Base-by-base conservation (phyloP, 1,284 basidiomycete genomes). In the Porodaedalea pini region DNA sequence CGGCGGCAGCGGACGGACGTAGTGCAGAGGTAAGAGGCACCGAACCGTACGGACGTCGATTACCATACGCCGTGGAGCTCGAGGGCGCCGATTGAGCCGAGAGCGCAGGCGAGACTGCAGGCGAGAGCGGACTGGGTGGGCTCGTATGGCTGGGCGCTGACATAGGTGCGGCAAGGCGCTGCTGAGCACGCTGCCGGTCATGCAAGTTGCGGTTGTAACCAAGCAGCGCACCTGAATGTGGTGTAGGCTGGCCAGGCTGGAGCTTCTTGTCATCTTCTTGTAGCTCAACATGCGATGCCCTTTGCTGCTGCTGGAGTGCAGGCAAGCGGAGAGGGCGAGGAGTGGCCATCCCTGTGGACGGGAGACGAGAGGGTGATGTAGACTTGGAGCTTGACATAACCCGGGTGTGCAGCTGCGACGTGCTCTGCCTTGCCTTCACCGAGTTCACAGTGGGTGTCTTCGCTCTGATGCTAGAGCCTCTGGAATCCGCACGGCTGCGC, bases 131-230 rank as follows among this genome's bases (percentile, higher is more conserved):
- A n/a, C 34, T 40, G 29, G 8, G 15, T 10, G 47, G 34, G 27
- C 32, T 31, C 15, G 43, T 36, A n/a, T 54, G 40, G n/a, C n/a
- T 32, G 3, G 53, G 19, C 4, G 52, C 34, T 17, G 43, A 37
- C 39, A 37, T 51, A 66, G 65, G 7, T 66, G 69, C 61, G 43
- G 70, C 66, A 2, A 62, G 19, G 2, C 59, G 62, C 6, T 53
- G 69, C 67, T 34, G 56, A 31, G 23, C 40, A 41, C 66, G 64
- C 50, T 67, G 69, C 45, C 72, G 70, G 54, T 75, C 74, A 54
- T 75, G 74, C 10, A 75, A 45, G 23, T 75, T 73, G 6, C 74
- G 67, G 47, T 76, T 76, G 56, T 75, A 74, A 2, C 60, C 58
- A 52, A 76, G 62, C 19, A 74, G 57, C 47, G 66, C 63, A 19